Conservation (phyloP, 768 basidiomycete genomes). For the Imleria badia region DNA sequence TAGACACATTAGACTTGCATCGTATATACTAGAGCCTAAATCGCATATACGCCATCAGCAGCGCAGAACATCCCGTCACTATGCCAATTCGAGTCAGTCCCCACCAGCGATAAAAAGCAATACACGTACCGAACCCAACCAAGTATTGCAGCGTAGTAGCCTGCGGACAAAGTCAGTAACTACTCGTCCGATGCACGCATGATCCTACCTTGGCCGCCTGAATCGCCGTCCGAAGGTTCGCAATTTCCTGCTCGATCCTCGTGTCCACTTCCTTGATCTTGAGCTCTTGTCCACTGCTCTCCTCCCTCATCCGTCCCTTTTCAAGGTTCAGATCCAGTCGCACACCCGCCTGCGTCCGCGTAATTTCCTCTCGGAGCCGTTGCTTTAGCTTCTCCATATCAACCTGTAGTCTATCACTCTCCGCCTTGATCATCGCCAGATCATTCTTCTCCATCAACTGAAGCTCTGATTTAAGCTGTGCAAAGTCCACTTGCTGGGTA, state of each 20-base stretch:
- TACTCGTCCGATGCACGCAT: background rate
- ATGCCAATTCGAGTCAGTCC: constrained; percentile 6
- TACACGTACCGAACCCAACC: constrained; percentile 75
- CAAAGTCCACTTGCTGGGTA: constrained; percentile 96
- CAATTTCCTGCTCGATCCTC: constrained; percentile 94
- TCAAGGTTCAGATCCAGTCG: constrained; percentile 93
- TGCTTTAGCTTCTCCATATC: constrained; percentile 97
- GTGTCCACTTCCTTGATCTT: constrained; percentile 99
- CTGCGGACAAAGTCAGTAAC: constrained; percentile 34
- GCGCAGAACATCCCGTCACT: constrained; percentile 85
- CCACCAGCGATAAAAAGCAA: background rate
- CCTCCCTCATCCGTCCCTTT: constrained; percentile 94
- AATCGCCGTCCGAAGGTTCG: constrained; percentile 76
- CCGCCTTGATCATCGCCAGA: constrained; percentile 89
- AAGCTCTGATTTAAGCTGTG: constrained; percentile 93
- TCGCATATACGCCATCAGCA: constrained; percentile 85
- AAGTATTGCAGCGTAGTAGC: constrained; percentile 86
- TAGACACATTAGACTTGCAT: no score
- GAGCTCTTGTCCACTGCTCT: constrained; percentile 85
- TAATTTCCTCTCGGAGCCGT: constrained; percentile 87
- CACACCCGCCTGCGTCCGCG: constrained; percentile 89
- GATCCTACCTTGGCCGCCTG: constrained; percentile 75
- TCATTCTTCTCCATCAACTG: constrained; percentile 98
- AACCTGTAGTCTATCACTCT: constrained; percentile 88
- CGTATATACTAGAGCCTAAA: constrained; percentile 44